Evolutionary conservation across 495 filamentous ascomycete genomes (phyloP), one percentile per base, ranked within the genome.

Genomic region (Mytilinidion resinicola): DNA sequence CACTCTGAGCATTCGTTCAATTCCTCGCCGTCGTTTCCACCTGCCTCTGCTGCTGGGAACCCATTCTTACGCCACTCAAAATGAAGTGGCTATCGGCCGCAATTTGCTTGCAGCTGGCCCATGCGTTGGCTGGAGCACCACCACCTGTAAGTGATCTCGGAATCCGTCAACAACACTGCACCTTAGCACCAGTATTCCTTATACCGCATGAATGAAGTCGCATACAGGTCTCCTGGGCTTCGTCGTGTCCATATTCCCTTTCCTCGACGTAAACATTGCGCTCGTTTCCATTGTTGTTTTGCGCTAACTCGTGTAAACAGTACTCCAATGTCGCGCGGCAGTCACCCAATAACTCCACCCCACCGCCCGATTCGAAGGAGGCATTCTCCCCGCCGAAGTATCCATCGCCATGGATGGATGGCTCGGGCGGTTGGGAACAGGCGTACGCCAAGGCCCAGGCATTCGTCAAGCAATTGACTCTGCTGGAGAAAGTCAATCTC

Each of bases 401-500:
- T 68, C 91, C 91, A 3, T 54, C 46, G 12, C 63, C 63, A 73
- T 92, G 91, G 87, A 83, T 82, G 74, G 78, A 82, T 61, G 80
- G 83, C 33, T 79, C 84, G 7, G 82, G 79, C 44, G 85, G 53
- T 25, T 96, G 91, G 91, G 77, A 81, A 39, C 84, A 85, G 4
- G 89, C 90, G 10, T 91, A 95, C 67, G 72, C 69, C 36, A 86
- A 89, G 63, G 91, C 91, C 5, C 81, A 81, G 59, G 79, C 75
- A 0, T 92, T 95, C 59, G 91, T 96, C 38, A 85, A 84, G 7
- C 82, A 89, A 72, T 74, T 96, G 69, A 96, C 90, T 0, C 73
- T 96, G 56, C 73, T 85, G 10, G 91, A 96, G 76, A 96, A 96
- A 77, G 87, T 96, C 69, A 96, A 96, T 66, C 65, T 96, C 57